Percentiles rank a stretch among this genome's conserved stretches.
phyloP scores from a whole-genome alignment of 164 flowering plant genomes.

The Chloranthus sessilifolius region DNA sequence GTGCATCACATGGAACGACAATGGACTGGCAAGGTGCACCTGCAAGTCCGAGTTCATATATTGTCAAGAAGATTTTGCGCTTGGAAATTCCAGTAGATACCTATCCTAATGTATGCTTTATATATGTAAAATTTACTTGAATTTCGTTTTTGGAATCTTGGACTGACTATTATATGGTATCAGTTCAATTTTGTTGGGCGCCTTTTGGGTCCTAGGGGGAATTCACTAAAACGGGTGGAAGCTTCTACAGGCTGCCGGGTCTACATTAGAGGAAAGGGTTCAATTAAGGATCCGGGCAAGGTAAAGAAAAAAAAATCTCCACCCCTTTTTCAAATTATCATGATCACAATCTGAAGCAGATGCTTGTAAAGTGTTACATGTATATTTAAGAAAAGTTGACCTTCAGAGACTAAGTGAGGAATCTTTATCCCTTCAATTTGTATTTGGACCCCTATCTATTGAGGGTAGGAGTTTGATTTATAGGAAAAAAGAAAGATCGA shows the following conservation, averaged over 20 bases:
- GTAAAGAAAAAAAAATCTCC: too few species aligned
- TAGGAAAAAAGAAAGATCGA: too few species aligned
- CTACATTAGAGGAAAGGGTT: slow-evolving; percentile 76
- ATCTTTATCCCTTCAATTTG: too few species aligned
- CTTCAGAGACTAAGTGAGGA: too few species aligned
- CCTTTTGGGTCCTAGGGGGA: slow-evolving; percentile 84
- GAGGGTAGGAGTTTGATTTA: too few species aligned
- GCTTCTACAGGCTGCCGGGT: slow-evolving; percentile 75
- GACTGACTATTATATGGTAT: not conserved
- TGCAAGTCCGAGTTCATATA: slow-evolving; percentile 45
- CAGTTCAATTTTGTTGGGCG: slow-evolving; percentile 94
- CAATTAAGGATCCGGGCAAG: slow-evolving; percentile 76
- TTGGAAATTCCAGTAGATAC: slow-evolving; percentile 85
- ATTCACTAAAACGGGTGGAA: slow-evolving; percentile 84
- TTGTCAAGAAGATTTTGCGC: slow-evolving; percentile 66
- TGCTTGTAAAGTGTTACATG: not conserved
- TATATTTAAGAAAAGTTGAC: too few species aligned
- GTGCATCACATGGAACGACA: slow-evolving; percentile 45
- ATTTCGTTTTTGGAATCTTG: slow-evolving; percentile 3
- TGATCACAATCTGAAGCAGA: not conserved
- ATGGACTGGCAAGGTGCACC: slow-evolving; percentile 65
- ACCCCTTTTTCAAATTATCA: not conserved
- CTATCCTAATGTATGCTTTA: slow-evolving; percentile 66
- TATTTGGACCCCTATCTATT: too few species aligned
- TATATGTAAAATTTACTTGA: not conserved